Evolutionary conservation across 148 eudicot species (phyloP).

Genomic region (Cornus controversa): DNA sequence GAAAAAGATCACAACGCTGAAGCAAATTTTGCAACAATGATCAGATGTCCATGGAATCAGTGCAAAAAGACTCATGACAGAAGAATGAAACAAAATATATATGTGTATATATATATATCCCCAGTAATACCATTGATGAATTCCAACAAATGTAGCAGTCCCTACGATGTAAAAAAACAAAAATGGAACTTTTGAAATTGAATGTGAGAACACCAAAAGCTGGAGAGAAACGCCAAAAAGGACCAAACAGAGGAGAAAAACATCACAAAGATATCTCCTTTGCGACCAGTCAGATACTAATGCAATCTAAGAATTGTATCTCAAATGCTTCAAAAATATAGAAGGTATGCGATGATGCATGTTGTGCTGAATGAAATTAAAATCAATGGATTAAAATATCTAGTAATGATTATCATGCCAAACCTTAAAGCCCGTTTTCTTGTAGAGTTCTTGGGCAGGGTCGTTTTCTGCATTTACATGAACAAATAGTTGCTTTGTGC

Average conservation of each 20-base stretch:
- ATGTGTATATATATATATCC: background rate
- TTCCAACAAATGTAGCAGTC: background rate
- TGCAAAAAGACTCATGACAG: too few species aligned
- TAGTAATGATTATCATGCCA: constrained; percentile 5
- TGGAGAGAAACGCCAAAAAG: background rate
- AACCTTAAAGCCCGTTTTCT: constrained; percentile 70
- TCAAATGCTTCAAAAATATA: background rate
- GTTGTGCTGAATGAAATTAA: background rate
- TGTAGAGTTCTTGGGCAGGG: constrained; percentile 67
- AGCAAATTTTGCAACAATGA: too few species aligned
- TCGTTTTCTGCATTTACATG: constrained; percentile 78
- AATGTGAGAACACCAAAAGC: background rate
- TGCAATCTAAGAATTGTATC: background rate
- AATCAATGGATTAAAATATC: background rate
- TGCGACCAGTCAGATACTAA: background rate
- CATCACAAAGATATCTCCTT: background rate
- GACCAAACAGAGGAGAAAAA: background rate
- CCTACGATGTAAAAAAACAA: too few species aligned
- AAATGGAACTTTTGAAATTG: background rate
- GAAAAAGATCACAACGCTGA: too few species aligned
- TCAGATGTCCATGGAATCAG: too few species aligned
- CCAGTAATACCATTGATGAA: background rate
- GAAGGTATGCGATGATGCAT: background rate
- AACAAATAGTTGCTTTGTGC: constrained; percentile 68
- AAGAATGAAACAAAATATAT: too few species aligned